These are phyloP conservation scores for Calycina marina DNA, from an alignment of 2,329 filamentous ascomycete genomes.

Conservation along the genomic window DNA sequence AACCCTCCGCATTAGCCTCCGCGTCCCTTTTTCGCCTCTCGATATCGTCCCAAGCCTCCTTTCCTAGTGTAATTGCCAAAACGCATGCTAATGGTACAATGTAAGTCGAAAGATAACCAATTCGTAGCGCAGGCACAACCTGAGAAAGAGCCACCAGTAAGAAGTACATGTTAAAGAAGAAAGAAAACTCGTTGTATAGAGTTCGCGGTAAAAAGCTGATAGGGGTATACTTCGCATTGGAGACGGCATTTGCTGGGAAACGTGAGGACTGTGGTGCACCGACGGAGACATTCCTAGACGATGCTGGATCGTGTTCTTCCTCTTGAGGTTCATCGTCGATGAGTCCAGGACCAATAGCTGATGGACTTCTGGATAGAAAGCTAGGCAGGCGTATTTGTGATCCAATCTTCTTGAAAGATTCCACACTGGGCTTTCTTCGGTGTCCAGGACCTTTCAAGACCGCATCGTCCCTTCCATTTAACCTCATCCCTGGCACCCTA, in stretches of 20 bases:
- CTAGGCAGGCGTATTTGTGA: constrained; percentile 48
- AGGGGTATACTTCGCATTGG: constrained; percentile 94
- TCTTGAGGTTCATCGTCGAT: constrained; percentile 29
- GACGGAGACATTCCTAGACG: constrained; percentile 62
- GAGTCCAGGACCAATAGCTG: constrained; percentile 5
- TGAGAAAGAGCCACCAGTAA: constrained; percentile 89
- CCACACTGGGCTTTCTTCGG: constrained; percentile 23
- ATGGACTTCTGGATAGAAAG: constrained; percentile 39
- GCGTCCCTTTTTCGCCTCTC: constrained; percentile 71
- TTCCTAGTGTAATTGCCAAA: constrained; percentile 79
- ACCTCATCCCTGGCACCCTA: constrained; percentile 38
- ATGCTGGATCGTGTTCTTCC: constrained; percentile 46
- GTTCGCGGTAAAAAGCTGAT: constrained; percentile 90
- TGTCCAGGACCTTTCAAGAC: constrained; percentile 44
- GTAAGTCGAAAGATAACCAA: constrained; percentile 91
- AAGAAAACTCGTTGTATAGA: constrained; percentile 96
- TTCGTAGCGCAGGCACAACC: constrained; percentile 74
- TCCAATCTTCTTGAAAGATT: constrained; percentile 29
- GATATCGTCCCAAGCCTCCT: constrained; percentile 92
- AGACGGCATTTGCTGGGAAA: constrained; percentile 83
- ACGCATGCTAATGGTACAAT: constrained; percentile 88
- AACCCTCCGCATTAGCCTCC: constrained; percentile 87
- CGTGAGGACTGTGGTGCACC: constrained; percentile 58
- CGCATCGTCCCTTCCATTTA: constrained; percentile 48
- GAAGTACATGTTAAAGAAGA: constrained; percentile 99